Base-by-base conservation (phyloP, 345 rosid genomes). In the Raphanus sativus region DNA sequence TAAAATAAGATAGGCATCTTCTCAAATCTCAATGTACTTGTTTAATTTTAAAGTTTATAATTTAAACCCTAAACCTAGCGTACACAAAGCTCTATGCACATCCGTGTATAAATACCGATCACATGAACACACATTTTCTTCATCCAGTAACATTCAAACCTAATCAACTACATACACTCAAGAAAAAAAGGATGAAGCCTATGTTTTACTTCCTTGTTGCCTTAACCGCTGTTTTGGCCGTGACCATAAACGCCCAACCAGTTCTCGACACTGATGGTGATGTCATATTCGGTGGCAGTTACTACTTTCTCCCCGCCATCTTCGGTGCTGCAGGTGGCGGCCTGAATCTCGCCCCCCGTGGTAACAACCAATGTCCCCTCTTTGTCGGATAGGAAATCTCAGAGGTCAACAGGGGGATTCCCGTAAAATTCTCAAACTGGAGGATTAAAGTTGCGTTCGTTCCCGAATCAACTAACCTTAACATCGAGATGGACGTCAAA, bases 401-500 rank as follows among this genome's bases (percentile, higher is more conserved):
- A 3, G 78, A 77, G 30, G 4, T 73, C 12, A 54, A 73, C 1
- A 30, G 42, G 52, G 84, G 84, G 1, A 62, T 67, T 26, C 83
- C 83, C 2, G 58, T 75, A 28, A 75, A 36, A 80, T 80, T 80
- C 52, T 75, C 77, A 50, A 59, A 59, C 75, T 71, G 79, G 74
- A 21, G 4, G n/a, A 25, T 24, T 2, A 75, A 1, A 34, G 15
- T 48, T 50, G 54, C 2, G 9, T 34, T 21, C 2, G 76, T 80
- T 64, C 80, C 38, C 2, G 69, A 69, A 16, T 80, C 80, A 55
- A 0, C 26, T 15, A 2, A 80, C 34, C 80, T 80, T 3, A 75
- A 80, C 62, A 78, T 87, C 83, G 26, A 81, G 82, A 87, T 87
- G 48, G 75, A 67, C 1, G 69, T 83, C 0, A n/a, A 0, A 67